Percentiles rank a stretch among this genome's conserved stretches.
phyloP scores from a whole-genome alignment of 1,284 basidiomycete species.

The Trichosporon sp. region DNA sequence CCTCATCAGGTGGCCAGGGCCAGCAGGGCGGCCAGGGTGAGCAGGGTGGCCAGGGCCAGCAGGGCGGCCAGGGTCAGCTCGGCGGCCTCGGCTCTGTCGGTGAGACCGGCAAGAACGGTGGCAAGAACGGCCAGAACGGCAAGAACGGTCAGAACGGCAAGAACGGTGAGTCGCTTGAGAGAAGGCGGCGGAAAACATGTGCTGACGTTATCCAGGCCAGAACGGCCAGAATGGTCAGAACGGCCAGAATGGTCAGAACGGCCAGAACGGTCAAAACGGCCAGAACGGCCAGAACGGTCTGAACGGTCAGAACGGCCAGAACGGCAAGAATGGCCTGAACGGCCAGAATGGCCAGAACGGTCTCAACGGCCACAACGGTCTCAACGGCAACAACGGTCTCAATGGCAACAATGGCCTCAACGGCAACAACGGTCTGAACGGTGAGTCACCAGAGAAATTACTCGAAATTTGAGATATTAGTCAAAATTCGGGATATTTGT shows the following conservation, averaged over 20 bases:
- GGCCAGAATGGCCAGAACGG: not conserved
- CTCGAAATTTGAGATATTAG: too few relatives aligned
- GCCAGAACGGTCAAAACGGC: not conserved
- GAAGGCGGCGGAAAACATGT: not conserved
- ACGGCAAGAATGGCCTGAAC: not conserved
- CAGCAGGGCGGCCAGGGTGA: not conserved
- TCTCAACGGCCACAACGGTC: not conserved
- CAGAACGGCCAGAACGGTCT: not conserved
- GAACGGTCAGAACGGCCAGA: not conserved
- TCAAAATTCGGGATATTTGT: too few relatives aligned
- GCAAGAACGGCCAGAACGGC: not conserved
- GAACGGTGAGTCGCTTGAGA: not conserved
- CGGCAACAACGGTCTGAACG: not conserved
- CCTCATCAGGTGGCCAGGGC: too few relatives aligned
- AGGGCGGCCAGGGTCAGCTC: not conserved
- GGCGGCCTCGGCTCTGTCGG: not conserved
- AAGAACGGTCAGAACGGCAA: not conserved
- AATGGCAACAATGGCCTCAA: not conserved
- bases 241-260: not conserved
- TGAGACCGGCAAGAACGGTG: not conserved
- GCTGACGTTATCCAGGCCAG: not conserved
- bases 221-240: constrained; percentile 1
- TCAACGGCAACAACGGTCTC: not conserved
- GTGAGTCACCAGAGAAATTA: too few relatives aligned
- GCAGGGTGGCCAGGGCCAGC: not conserved